Evolutionary conservation across 495 filamentous ascomycete species (phyloP), one percentile per base, ranked within the genome.

Genomic region (Xylaria castorea): DNA sequence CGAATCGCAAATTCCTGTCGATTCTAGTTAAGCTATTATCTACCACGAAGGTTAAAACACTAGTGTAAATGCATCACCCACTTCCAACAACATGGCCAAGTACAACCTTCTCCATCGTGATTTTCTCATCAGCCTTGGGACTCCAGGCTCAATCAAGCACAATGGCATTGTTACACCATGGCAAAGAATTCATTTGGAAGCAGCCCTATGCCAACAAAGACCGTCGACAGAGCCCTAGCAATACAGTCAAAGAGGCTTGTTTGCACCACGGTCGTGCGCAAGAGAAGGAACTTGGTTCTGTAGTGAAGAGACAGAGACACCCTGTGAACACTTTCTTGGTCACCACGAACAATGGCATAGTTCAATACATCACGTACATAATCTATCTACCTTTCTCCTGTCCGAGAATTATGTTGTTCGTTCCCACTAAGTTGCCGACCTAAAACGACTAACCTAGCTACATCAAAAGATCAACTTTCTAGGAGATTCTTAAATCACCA

Each of bases 301-400:
- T 48, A 20, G 25, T 51, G 30, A 65, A 44, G 38, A n/a, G 34
- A 50, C 16, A 16, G 40, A 12, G 8, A 53, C 30, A 8, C 8
- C 12, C n/a, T 25, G 14, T 57, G 3, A 27, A 57, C 34, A 51
- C 2, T 34, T 25, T 16, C 34, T 55, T 64, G 58, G 53, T 36
- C 58, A 3, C 34, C 34, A n/a, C 20, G 2, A 46, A 63, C 68
- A 71, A 71, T 64, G 46, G 5, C 27, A 55, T 42, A 22, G 68
- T 48, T 14, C 27, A 34, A 70, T 61, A 11, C 11, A 46, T 27
- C 1, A 57, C n/a, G 36, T 70, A 70, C 48, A 61, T 70, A 70
- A 40, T 25, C 18, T 32, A 1, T 40, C 1, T 44, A 20, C 7
- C 34, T 3, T 50, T 34, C 27, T 50, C 62, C 25, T 27, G 12